These are phyloP conservation scores for Herpetospermum pedunculosum DNA, from an alignment of 306 rosid genomes.

Conservation along the genomic window DNA sequence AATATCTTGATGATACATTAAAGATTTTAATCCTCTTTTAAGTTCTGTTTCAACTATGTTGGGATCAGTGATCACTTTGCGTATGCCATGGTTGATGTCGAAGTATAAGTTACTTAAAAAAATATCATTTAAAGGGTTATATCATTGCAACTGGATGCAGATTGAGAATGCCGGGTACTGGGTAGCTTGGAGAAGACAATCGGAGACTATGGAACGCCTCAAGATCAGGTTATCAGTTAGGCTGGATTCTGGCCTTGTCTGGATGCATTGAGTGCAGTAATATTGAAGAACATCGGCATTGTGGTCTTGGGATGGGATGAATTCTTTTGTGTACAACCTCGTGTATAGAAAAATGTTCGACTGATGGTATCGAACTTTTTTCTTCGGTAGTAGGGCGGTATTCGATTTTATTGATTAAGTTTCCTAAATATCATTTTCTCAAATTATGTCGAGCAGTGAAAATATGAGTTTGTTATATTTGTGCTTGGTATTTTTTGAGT, in stretches of 20 bases:
- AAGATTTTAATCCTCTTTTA: background rate
- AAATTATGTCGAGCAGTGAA: slow-evolving; percentile 1
- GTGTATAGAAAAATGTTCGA: background rate
- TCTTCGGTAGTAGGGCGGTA: background rate
- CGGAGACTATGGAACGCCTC: background rate
- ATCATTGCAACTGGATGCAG: background rate
- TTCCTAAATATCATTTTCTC: background rate
- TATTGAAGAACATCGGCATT: background rate
- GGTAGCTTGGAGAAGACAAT: background rate
- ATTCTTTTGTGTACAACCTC: background rate
- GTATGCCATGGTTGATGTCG: background rate
- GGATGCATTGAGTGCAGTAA: background rate
- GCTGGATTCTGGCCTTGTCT: background rate
- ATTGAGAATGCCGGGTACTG: background rate
- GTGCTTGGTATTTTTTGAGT: background rate
- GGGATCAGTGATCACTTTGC: background rate
- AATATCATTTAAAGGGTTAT: background rate
- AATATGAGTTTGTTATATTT: background rate
- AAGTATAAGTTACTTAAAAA: background rate
- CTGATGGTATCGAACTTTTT: background rate
- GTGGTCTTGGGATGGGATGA: background rate
- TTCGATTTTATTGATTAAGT: background rate
- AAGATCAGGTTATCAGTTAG: background rate
- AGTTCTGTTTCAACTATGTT: background rate
- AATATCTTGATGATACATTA: too few species aligned